Percentiles rank a stretch among this genome's conserved stretches.
These are phyloP conservation scores for Thuidium tamariscinum DNA, from an alignment of 225 moss, liverwort and hornwort species.

Conservation along the genomic window DNA sequence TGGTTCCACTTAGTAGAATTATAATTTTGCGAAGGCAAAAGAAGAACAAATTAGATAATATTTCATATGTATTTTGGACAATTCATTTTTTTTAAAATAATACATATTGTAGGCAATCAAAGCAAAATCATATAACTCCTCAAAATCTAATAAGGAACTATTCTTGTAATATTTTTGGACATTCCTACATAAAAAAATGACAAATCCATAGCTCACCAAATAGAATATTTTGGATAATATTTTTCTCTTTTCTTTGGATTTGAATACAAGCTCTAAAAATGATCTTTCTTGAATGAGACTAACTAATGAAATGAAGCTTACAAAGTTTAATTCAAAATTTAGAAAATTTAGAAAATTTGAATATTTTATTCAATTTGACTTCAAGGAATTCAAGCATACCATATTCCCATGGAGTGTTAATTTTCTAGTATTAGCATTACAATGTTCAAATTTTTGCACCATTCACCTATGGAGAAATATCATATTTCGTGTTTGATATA, in stretches of 20 bases:
- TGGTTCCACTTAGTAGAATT: neutral
- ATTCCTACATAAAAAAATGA: neutral
- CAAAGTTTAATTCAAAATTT: neutral
- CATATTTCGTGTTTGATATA: neutral
- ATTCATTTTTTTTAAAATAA: neutral
- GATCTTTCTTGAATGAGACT: too few species aligned
- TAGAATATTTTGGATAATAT: neutral
- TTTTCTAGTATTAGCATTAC: neutral
- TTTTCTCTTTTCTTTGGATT: rapidly evolving
- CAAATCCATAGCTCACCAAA: rapidly evolving
- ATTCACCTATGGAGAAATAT: neutral
- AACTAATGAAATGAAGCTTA: too few species aligned
- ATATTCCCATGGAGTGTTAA: rapidly evolving
- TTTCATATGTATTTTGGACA: neutral
- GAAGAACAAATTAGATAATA: neutral
- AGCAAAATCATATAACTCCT: neutral
- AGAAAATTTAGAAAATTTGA: too few species aligned
- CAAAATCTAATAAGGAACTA: rapidly evolving
- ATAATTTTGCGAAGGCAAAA: neutral
- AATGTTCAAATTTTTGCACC: neutral
- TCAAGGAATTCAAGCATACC: too few species aligned
- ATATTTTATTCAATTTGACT: too few species aligned
- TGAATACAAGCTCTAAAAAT: too few species aligned
- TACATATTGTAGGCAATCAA: neutral
- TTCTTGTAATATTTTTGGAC: neutral